phyloP scores from a whole-genome alignment of 1,139 yeast species.

The Candida neerlandica region DNA sequence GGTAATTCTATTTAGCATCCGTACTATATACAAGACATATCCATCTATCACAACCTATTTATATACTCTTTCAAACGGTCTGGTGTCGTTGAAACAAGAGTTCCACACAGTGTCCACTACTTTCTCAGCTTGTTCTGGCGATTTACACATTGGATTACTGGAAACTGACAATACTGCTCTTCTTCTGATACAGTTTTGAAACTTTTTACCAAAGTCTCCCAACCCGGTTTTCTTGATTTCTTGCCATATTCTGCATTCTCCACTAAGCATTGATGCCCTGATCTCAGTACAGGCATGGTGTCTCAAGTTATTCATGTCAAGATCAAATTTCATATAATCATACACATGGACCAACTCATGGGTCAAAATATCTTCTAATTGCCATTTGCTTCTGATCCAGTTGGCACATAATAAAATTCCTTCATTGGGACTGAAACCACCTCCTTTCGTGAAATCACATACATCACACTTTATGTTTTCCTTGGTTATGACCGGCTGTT shows the following conservation, averaged over 20 bases:
- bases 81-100: conserved; percentile 89
- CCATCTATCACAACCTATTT: conserved; percentile 35
- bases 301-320: conserved; percentile 77
- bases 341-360: conserved; percentile 95
- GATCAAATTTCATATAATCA: conserved; percentile 84
- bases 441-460: conserved; percentile 86
- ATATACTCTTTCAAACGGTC: conserved; percentile 93
- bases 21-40: conserved; percentile 4
- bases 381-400: conserved; percentile 74
- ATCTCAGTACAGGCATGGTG: conserved; percentile 98
- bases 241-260: conserved; percentile 91
- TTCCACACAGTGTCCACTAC: conserved; percentile 89
- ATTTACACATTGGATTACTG: conserved; percentile 82
- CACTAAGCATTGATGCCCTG: conserved; percentile 89
- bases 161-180: conserved; percentile 83
- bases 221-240: conserved; percentile 73
- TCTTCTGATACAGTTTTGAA: conserved; percentile 86
- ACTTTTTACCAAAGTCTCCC: conserved; percentile 72
- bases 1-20: neutral
- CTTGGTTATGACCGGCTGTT: conserved; percentile 16
- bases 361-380: conserved; percentile 85
- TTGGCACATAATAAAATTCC: conserved; percentile 91
- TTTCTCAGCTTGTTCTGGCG: conserved; percentile 70
- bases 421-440: conserved; percentile 89
- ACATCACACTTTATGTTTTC: conserved; percentile 73